Base-by-base conservation (phyloP, 2,329 filamentous ascomycete species). In the Fusarium dlaminii region DNA sequence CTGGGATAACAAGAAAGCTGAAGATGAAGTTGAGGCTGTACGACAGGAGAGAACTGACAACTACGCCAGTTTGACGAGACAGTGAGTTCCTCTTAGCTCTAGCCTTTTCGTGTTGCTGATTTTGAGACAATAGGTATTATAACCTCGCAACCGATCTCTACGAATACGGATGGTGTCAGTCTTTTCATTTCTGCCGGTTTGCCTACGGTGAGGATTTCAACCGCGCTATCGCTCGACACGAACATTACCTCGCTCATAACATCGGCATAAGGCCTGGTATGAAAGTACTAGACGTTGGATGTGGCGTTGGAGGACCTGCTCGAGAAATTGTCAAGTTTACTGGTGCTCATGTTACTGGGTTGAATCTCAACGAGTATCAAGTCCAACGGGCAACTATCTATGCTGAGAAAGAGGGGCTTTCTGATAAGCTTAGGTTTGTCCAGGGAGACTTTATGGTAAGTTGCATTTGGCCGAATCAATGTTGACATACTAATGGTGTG, bases 341-440 rank as follows among this genome's bases (percentile, higher is more conserved):
- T 11, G 94, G 93, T 68, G 92, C 90, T 79, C 94, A 97, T 79
- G 89, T 98, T 66, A 92, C 94, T 29, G 95, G 95, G 30, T 84
- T 98, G 83, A 98, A 98, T 90, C 97, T 98, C 90, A 98, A 98
- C 84, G 94, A 97, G 85, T 98, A 98, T 87, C 95, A 98, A 86
- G 97, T 98, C 74, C 89, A 96, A 82, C 93, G 95, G 65, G 95
- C 95, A 5, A 94, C 91, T 24, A 87, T 88, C 56, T 97, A 98
- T 81, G 94, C 94, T 4, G 84, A 89, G 70, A 93, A 93, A 82
- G 94, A 97, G 82, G 91, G 92, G 29, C 86, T 98, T 45, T 88
- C 91, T 4, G 84, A 94, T 79, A 94, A 98, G 85, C 86, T 98
- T 75, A 89, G 88, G 70, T 98, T 94, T 79, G 92, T 94, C 79